phyloP scores from a whole-genome alignment of 1,139 yeast species.

The Geotrichum bryndzae region DNA sequence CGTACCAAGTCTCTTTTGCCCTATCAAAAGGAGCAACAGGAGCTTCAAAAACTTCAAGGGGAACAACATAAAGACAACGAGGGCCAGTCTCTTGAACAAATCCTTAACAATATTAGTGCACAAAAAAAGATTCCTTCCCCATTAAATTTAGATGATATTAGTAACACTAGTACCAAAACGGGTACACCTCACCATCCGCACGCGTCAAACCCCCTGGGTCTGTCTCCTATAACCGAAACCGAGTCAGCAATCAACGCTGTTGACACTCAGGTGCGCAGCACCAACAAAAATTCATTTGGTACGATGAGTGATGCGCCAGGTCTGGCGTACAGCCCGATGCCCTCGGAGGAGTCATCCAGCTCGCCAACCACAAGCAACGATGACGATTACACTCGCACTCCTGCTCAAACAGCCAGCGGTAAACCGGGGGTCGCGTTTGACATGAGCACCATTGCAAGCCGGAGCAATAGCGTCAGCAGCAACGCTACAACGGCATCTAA shows the following conservation, averaged over 20 bases:
- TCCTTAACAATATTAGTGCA: background rate
- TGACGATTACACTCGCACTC: background rate
- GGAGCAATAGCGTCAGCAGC: background rate
- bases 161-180: background rate
- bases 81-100: background rate
- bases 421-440: background rate
- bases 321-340: background rate
- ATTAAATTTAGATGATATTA: background rate
- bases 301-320: background rate
- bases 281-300: background rate
- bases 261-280: background rate
- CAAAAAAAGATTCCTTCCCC: background rate
- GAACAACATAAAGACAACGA: background rate
- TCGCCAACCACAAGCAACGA: background rate
- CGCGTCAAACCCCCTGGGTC: constrained; percentile 1
- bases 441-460: background rate
- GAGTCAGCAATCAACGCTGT: background rate
- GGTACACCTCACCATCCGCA: background rate
- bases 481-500: background rate
- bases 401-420: background rate
- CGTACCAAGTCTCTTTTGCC: constrained; percentile 4
- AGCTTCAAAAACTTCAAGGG: background rate
- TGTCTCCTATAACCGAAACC: constrained; percentile 2
- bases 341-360: background rate
- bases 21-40: constrained; percentile 1